Percentiles rank a stretch among this genome's conserved stretches.
Evolutionary conservation across 1,139 yeast species (phyloP).

Genomic region (Oligophagozyma castellii): DNA sequence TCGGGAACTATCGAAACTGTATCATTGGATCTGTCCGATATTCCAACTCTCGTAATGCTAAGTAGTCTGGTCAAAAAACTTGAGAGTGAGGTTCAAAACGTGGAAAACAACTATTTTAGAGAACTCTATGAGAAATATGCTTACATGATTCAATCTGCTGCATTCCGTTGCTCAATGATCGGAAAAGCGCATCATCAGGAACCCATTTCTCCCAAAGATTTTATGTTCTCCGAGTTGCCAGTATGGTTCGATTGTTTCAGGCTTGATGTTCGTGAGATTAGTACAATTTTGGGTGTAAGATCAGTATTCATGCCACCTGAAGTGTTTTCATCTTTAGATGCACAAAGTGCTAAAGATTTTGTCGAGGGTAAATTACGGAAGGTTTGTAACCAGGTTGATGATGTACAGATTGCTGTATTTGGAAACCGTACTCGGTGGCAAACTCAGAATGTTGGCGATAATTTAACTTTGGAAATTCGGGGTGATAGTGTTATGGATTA

Average conservation of each 20-base stretch:
- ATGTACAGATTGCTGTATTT: conserved; percentile 12
- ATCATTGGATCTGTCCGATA: conserved; percentile 20
- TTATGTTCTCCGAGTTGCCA: conserved; percentile 33
- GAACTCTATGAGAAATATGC: conserved; percentile 34
- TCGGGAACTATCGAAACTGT: conserved; percentile 12
- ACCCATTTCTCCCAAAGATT: conserved; percentile 18
- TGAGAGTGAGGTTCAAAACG: conserved; percentile 15
- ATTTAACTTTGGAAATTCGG: conserved; percentile 11
- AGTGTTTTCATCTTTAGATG: conserved; percentile 23
- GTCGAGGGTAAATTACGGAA: conserved; percentile 32
- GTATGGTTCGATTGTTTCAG: conserved; percentile 32
- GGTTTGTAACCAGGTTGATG: conserved; percentile 18
- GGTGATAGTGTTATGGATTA: conserved; percentile 7
- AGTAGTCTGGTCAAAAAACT: conserved; percentile 18
- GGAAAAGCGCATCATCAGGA: conserved; percentile 23
- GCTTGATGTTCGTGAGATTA: conserved; percentile 25
- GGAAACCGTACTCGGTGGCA: conserved; percentile 19
- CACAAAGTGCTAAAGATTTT: conserved; percentile 30
- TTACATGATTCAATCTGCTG: conserved; percentile 30
- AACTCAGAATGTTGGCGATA: conserved; percentile 10
- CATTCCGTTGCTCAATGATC: conserved; percentile 33
- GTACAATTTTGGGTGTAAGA: conserved; percentile 39
- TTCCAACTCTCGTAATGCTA: conserved; percentile 25
- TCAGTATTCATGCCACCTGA: conserved; percentile 43
- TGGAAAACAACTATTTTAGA: conserved; percentile 19